Evolutionary conservation across 495 filamentous ascomycete genomes (phyloP), one percentile per base, ranked within the genome.

Genomic region (Aspergillus haitiensis): DNA sequence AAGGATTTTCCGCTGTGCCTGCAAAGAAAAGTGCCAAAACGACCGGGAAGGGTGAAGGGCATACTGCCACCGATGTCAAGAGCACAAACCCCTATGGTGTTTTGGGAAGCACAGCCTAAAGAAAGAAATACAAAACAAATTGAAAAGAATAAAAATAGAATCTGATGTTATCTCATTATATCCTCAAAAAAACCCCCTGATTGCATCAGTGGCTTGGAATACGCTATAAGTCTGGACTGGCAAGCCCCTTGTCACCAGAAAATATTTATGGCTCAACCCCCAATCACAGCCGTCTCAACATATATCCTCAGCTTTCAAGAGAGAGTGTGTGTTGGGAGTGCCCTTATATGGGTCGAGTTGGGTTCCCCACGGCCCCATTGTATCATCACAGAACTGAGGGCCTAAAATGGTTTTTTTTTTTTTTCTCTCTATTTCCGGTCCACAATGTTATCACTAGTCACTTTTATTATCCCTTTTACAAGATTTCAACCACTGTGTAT

Each of bases 11-110:
- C 0, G 56, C 69, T 2, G 74, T 77, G 6, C 65, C 72, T 7
- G 52, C 67, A 21, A 75, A 74, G 66, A 76, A 77, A 63, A 69
- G 75, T n/a, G 72, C 75, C 37, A 78, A 76, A 67, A 73, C 70
- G 65, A 59, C 61, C 58, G 64, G 57, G 59, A 71, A 70, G 63
- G 64, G 58, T n/a, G 67, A 68, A 5, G 47, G 55, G 12, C 33
- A 67, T 5, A 52, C 10, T 42, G 46, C 54, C 35, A 42, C 64
- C 36, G 64, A 64, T 13, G 61, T 67, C 1, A 72, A 74, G 59
- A 72, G 60, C 37, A 62, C 69, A 15, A 77, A 77, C 53, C 72
- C 74, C 0, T 78, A 67, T 55, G 72, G 66, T 2, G 75, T 78
- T 31, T 55, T 77, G 27, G 66, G 70, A 36, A 65, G 58, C 35